phyloP scores from a whole-genome alignment of 129 eudicot species.

The Rutidosis leptorrhynchoides region DNA sequence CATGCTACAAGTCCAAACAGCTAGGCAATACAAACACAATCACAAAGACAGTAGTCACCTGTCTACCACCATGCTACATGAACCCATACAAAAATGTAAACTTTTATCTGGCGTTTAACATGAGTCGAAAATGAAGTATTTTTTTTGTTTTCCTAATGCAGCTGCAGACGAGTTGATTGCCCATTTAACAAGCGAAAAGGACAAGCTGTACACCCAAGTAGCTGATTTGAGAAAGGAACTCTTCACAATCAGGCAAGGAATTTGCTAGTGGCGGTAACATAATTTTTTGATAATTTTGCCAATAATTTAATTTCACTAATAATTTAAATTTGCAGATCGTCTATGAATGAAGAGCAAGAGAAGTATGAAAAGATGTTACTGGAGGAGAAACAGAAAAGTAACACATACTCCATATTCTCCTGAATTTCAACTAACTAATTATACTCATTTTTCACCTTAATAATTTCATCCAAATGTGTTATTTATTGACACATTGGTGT shows the following conservation, averaged over 20 bases:
- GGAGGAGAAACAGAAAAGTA: conserved; percentile 75
- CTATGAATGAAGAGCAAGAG: conserved; percentile 49
- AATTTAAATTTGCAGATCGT: conserved; percentile 48
- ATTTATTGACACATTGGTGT: too few species aligned
- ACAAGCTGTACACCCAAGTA: conserved; percentile 43
- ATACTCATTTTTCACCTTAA: conserved; percentile 1
- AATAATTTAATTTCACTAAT: conserved; percentile 6
- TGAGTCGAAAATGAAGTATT: conserved; percentile 16
- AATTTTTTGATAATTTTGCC: neutral
- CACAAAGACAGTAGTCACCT: too few species aligned
- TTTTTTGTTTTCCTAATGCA: conserved; percentile 38
- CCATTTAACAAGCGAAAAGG: conserved; percentile 55
- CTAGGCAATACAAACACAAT: conserved; percentile 4
- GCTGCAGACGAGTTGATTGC: conserved; percentile 73
- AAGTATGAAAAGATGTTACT: conserved; percentile 49
- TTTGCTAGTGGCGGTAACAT: conserved; percentile 10
- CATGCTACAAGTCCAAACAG: neutral
- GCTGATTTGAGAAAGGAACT: conserved; percentile 56
- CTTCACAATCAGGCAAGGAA: conserved; percentile 54
- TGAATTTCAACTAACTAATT: neutral
- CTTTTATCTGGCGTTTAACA: too few species aligned
- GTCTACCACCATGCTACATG: too few species aligned
- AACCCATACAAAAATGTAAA: too few species aligned
- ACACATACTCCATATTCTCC: conserved; percentile 25
- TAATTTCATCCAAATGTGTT: neutral